A percentile compares a stretch with the other conserved stretches of the same genome.
These are phyloP conservation scores for Austroboletus eburneus DNA, from an alignment of 768 basidiomycete species.

Conservation along the genomic window DNA sequence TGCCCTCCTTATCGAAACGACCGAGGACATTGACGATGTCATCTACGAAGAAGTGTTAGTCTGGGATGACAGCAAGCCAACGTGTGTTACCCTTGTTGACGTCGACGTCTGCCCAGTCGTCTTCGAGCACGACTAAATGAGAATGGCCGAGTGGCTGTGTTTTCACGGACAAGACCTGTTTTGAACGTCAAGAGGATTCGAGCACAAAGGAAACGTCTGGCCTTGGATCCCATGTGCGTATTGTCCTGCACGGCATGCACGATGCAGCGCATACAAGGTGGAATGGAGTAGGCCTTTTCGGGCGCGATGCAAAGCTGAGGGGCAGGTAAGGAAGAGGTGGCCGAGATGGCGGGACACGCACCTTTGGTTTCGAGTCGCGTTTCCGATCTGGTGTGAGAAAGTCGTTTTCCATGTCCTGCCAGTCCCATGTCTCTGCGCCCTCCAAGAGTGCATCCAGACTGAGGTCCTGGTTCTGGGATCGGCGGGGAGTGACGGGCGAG, in stretches of 20 bases:
- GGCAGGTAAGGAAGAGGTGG: slow-evolving; percentile 3
- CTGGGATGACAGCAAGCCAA: neutral
- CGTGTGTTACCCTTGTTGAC: slow-evolving; percentile 50
- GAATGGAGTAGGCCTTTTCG: slow-evolving; percentile 23
- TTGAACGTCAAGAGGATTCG: neutral
- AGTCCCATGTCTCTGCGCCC: slow-evolving; percentile 69
- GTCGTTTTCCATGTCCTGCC: slow-evolving; percentile 52
- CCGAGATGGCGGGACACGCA: neutral
- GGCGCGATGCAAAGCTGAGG: slow-evolving; percentile 11
- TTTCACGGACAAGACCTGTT: slow-evolving; percentile 50
- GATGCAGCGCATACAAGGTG: slow-evolving; percentile 51
- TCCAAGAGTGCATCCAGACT: slow-evolving; percentile 50
- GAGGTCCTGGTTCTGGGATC: slow-evolving; percentile 7
- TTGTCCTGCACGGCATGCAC: slow-evolving; percentile 46
- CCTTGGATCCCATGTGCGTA: slow-evolving; percentile 23
- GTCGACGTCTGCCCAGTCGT: slow-evolving; percentile 76
- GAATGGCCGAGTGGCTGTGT: slow-evolving; percentile 36
- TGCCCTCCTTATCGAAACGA: slow-evolving; percentile 29
- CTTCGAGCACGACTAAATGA: slow-evolving; percentile 56
- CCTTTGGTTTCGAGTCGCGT: slow-evolving; percentile 17
- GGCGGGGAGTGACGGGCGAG: slow-evolving; percentile 4
- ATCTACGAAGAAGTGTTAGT: slow-evolving; percentile 37
- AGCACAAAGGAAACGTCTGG: slow-evolving; percentile 1
- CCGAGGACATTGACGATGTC: slow-evolving; percentile 83
- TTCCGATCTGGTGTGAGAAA: slow-evolving; percentile 46